These are phyloP conservation scores for Leccinum longicurvipes DNA, from an alignment of 768 basidiomycete species.

Conservation along the genomic window DNA sequence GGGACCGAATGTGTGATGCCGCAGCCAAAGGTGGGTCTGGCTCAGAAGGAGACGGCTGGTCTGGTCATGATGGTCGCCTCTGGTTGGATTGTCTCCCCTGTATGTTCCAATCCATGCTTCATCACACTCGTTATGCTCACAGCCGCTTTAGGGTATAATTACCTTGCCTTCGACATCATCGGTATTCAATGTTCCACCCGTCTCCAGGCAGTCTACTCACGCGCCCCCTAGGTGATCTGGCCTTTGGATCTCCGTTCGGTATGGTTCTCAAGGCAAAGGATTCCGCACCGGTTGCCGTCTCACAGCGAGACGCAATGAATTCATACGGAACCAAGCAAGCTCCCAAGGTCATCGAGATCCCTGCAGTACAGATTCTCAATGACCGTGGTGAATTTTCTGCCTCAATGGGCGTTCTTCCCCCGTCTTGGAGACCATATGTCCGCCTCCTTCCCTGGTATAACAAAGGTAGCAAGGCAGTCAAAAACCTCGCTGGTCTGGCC, in stretches of 20 bases:
- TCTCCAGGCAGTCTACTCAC: not conserved
- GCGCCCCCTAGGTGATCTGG: constrained; percentile 50
- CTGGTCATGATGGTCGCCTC: constrained; percentile 55
- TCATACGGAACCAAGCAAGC: constrained; percentile 47
- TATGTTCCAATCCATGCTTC: constrained; percentile 32
- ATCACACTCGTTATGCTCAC: constrained; percentile 1
- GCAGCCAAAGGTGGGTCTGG: constrained; percentile 58
- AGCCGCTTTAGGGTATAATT: constrained; percentile 47
- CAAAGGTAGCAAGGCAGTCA: constrained; percentile 61
- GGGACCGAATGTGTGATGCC: constrained; percentile 64
- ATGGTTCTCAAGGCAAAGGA: constrained; percentile 79
- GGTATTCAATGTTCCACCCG: constrained; percentile 33
- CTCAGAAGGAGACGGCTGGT: constrained; percentile 60
- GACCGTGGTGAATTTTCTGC: constrained; percentile 85
- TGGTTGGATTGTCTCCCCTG: constrained; percentile 78
- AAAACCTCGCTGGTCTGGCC: constrained; percentile 74
- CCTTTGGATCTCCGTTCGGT: constrained; percentile 85
- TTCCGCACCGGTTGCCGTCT: constrained; percentile 62
- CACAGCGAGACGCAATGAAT: constrained; percentile 52
- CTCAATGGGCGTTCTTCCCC: constrained; percentile 75
- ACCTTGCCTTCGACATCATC: constrained; percentile 73
- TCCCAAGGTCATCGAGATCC: constrained; percentile 55
- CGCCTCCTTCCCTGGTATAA: constrained; percentile 74
- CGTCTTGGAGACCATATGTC: constrained; percentile 64
- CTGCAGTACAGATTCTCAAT: constrained; percentile 84